These are phyloP conservation scores for Populus trichocarpa DNA, from an alignment of 441 rosid species.

Conservation along the genomic window DNA sequence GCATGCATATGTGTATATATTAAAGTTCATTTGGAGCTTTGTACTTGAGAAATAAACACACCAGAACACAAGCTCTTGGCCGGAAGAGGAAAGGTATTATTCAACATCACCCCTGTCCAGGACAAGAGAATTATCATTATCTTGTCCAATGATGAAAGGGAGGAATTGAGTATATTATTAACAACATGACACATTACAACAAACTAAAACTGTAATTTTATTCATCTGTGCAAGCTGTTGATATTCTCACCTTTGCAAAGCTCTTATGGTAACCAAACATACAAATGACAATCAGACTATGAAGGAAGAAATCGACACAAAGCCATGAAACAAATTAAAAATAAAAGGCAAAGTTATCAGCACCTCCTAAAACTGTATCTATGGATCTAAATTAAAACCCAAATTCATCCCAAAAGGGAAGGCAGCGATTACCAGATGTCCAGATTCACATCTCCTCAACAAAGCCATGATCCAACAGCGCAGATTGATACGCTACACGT, in stretches of 20 bases:
- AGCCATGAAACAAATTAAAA: conserved; percentile 14
- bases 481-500: conserved; percentile 10
- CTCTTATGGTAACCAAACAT: conserved; percentile 16
- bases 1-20: background rate
- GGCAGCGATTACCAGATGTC: conserved; percentile 30
- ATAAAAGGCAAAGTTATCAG: conserved; percentile 8
- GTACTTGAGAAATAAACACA: background rate
- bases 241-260: conserved; percentile 24
- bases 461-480: conserved; percentile 11
- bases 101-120: background rate
- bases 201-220: conserved; percentile 19
- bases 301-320: conserved; percentile 8
- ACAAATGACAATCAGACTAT: conserved; percentile 8
- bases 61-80: background rate
- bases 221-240: conserved; percentile 36
- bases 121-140: background rate
- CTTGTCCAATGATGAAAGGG: background rate
- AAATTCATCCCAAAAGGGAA: conserved; percentile 28
- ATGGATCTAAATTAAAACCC: conserved; percentile 24
- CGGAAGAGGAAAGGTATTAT: background rate
- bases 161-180: background rate
- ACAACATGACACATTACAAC: background rate
- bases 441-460: conserved; percentile 23
- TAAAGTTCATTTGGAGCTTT: background rate
- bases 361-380: conserved; percentile 19